These are phyloP conservation scores for Mariannaea elegans DNA, from an alignment of 2,329 filamentous ascomycete species.

Conservation along the genomic window DNA sequence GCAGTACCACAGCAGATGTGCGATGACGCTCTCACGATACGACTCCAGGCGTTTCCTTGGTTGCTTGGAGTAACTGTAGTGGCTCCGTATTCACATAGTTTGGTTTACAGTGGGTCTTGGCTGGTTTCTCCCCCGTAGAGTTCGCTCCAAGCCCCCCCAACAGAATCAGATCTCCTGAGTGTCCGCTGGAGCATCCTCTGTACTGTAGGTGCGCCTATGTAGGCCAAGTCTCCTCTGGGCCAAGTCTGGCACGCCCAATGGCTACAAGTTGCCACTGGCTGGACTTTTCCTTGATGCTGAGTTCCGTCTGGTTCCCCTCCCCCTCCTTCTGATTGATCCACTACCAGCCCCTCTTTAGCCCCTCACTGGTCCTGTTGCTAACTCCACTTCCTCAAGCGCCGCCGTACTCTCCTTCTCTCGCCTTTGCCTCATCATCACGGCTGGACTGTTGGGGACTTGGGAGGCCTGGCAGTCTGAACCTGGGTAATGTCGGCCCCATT, in stretches of 20 bases:
- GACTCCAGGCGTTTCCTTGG: neutral
- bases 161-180: neutral
- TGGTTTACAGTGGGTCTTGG: neutral
- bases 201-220: neutral
- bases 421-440: neutral
- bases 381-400: conserved; percentile 4
- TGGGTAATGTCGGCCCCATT: conserved; percentile 10
- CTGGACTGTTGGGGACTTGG: neutral
- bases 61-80: neutral
- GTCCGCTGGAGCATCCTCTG: neutral
- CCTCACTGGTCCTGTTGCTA: neutral
- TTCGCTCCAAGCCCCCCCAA: neutral
- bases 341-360: neutral
- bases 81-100: neutral
- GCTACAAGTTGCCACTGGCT: neutral
- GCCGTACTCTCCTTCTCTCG: neutral
- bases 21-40: conserved; percentile 8
- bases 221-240: no score
- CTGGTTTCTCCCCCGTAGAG: neutral
- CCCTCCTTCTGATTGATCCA: neutral
- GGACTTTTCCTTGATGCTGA: neutral
- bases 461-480: neutral
- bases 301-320: neutral
- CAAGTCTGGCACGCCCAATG: no score
- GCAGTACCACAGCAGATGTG: neutral